Evolutionary conservation across 2,329 filamentous ascomycete genomes (phyloP).

Genomic region (Epichloe sylvatica): DNA sequence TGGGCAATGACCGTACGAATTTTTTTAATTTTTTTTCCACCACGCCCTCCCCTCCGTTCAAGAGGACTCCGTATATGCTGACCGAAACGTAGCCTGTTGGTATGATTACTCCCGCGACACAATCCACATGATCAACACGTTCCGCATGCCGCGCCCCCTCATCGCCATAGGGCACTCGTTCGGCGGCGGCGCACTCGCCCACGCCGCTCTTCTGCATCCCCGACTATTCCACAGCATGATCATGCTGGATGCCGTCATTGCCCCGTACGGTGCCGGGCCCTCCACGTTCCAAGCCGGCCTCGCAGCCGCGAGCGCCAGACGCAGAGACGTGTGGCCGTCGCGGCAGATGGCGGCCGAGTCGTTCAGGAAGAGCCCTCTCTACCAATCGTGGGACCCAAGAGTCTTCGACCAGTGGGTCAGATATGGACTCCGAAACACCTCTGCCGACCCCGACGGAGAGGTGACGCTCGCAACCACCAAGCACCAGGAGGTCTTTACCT

Average conservation of each 20-base stretch:
- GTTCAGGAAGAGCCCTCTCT: slow-evolving; percentile 56
- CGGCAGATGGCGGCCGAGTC: slow-evolving; percentile 50
- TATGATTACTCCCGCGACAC: slow-evolving; percentile 75
- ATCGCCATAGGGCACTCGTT: slow-evolving; percentile 83
- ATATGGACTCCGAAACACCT: slow-evolving; percentile 58
- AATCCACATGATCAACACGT: slow-evolving; percentile 70
- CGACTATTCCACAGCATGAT: slow-evolving; percentile 63
- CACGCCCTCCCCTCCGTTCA: too few species aligned
- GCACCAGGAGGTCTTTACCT: slow-evolving; percentile 68
- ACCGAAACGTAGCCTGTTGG: slow-evolving; percentile 52
- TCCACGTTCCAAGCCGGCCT: slow-evolving; percentile 22
- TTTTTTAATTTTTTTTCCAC: too few species aligned
- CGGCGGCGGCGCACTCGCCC: slow-evolving; percentile 60
- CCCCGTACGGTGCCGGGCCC: slow-evolving; percentile 27
- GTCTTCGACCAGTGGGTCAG: slow-evolving; percentile 51
- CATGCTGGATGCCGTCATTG: slow-evolving; percentile 74
- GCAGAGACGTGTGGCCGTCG: slow-evolving; percentile 74
- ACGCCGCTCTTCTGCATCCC: slow-evolving; percentile 64
- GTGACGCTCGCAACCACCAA: slow-evolving; percentile 71
- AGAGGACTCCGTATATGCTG: too few species aligned
- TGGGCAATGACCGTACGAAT: slow-evolving; percentile 81
- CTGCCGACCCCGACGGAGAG: slow-evolving; percentile 21
- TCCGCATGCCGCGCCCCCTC: slow-evolving; percentile 66
- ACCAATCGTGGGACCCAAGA: slow-evolving; percentile 66
- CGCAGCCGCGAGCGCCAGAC: slow-evolving; percentile 49